Conservation (phyloP, 2,329 filamentous ascomycete genomes). For the Paecilomyces formosus region DNA sequence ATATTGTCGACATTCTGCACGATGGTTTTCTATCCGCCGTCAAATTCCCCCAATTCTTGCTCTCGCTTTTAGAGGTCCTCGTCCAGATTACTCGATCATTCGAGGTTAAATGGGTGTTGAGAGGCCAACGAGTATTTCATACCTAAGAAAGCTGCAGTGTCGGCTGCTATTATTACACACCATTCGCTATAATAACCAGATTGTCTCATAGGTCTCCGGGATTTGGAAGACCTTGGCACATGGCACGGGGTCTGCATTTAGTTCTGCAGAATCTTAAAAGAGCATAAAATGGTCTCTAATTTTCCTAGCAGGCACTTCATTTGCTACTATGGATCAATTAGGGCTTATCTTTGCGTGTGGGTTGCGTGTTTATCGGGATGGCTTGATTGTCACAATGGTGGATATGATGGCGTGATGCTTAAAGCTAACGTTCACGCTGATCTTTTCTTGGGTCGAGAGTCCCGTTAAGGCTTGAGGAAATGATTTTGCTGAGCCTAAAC, state of each 20-base stretch:
- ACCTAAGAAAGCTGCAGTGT: neutral
- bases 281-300: neutral
- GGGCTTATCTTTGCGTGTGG: neutral
- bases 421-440: neutral
- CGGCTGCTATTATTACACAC: neutral
- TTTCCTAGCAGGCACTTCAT: neutral
- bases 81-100: too few species aligned
- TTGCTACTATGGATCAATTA: neutral
- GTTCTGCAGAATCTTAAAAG: neutral
- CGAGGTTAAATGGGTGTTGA: too few species aligned
- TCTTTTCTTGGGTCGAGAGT: too few species aligned
- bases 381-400: neutral
- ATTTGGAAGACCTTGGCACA: neutral
- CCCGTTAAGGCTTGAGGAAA: too few species aligned
- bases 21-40: too few species aligned
- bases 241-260: neutral
- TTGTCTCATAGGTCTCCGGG: neutral
- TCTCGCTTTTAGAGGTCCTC: too few species aligned
- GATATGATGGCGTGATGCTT: neutral
- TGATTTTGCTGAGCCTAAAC: too few species aligned
- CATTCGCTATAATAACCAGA: neutral
- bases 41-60: too few species aligned
- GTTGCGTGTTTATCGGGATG: neutral
- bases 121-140: neutral
- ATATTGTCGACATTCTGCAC: neutral